Evolutionary conservation across 768 basidiomycete species (phyloP).

Genomic region (Gymnopilus junonius): DNA sequence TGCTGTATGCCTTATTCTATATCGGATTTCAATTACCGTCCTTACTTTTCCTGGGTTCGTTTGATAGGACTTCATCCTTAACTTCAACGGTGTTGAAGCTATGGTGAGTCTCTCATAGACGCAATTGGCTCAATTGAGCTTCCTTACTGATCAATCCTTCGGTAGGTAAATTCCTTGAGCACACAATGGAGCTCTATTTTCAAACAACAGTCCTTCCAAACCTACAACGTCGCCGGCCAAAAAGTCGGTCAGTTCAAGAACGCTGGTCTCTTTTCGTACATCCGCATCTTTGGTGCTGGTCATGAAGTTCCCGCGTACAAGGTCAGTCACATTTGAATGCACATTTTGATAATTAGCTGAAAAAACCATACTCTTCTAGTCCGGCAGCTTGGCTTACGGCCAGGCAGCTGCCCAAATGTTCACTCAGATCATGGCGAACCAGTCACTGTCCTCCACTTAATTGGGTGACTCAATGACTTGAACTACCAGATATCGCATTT

Average conservation of each 20-base stretch:
- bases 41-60: background rate
- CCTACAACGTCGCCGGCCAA: conserved; percentile 56
- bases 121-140: background rate
- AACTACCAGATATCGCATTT: too few species aligned
- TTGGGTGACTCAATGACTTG: too few species aligned
- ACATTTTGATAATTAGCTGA: background rate
- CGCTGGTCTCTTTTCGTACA: conserved; percentile 59
- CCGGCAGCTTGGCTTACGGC: conserved; percentile 38
- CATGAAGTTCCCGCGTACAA: conserved; percentile 56
- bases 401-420: conserved; percentile 51
- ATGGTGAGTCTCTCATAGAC: conserved; percentile 41
- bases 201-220: conserved; percentile 46
- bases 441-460: conserved; percentile 19
- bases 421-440: conserved; percentile 41
- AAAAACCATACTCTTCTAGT: conserved; percentile 28
- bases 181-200: conserved; percentile 49
- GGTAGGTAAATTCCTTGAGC: conserved; percentile 48
- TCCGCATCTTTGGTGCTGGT: conserved; percentile 53
- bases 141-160: background rate
- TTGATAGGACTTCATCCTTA: conserved; percentile 54
- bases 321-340: conserved; percentile 21
- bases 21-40: background rate
- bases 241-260: conserved; percentile 59
- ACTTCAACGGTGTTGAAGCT: conserved; percentile 59
- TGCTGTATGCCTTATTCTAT: conserved; percentile 40